Evolutionary conservation across 352 stramenopile genomes (phyloP).

Genomic region (Phytophthora pistaciae): DNA sequence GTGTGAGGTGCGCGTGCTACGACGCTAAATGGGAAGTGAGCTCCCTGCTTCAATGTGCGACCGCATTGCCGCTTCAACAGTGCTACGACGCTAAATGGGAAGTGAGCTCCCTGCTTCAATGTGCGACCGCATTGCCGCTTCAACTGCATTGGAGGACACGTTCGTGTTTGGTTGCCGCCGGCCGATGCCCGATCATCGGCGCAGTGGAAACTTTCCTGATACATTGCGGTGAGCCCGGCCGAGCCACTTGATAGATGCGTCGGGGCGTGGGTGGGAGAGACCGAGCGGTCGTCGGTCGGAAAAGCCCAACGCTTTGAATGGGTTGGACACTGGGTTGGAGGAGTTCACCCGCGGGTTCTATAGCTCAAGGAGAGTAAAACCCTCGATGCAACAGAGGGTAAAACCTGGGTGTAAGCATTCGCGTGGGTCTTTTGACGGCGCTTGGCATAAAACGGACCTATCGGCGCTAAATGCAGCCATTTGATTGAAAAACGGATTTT

Average conservation of each 20-base stretch:
- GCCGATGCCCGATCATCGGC: slow-evolving; percentile 4
- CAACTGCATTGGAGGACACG: slow-evolving; percentile 16
- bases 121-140: slow-evolving; percentile 16
- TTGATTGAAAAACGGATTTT: slow-evolving; percentile 49
- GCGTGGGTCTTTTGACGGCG: not conserved
- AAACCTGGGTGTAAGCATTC: not conserved
- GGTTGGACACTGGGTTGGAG: not conserved
- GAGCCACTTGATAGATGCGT: slow-evolving; percentile 31
- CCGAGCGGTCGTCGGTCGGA: slow-evolving; percentile 11
- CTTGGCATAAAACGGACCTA: slow-evolving; percentile 16
- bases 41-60: slow-evolving; percentile 15
- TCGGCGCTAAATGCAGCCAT: slow-evolving; percentile 1
- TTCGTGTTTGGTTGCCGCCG: not conserved
- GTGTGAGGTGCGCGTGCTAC: slow-evolving; percentile 5
- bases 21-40: slow-evolving; percentile 31
- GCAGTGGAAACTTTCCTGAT: slow-evolving; percentile 42
- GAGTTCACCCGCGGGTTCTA: not conserved
- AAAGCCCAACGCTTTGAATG: slow-evolving; percentile 3
- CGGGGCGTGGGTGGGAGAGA: slow-evolving; percentile 16
- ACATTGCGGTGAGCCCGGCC: slow-evolving; percentile 25
- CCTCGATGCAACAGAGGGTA: slow-evolving; percentile 7
- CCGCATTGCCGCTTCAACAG: too few species aligned
- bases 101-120: slow-evolving; percentile 28
- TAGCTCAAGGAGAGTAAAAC: not conserved
- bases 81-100: slow-evolving; percentile 16